Percentiles rank a stretch among this genome's conserved stretches.
These are phyloP conservation scores for Silene uniflora DNA, from an alignment of 148 eudicot species.

Conservation along the genomic window DNA sequence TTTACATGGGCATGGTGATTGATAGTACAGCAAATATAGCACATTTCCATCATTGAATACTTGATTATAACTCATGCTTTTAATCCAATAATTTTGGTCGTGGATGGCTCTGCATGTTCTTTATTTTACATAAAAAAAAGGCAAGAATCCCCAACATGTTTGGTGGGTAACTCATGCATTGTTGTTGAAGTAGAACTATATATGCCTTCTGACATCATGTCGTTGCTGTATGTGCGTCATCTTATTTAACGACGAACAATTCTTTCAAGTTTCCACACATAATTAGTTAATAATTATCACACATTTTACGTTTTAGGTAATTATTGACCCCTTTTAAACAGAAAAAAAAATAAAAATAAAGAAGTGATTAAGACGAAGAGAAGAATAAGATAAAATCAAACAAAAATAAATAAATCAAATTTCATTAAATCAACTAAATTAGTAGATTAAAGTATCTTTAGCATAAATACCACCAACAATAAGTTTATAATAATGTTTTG, in stretches of 20 bases:
- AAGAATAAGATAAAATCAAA: too few species aligned
- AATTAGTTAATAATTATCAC: too few species aligned
- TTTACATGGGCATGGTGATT: neutral
- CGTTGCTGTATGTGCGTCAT: neutral
- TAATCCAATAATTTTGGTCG: neutral
- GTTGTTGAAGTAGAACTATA: neutral
- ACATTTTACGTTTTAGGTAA: too few species aligned
- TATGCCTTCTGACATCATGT: neutral
- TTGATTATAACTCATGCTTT: neutral
- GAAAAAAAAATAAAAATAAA: too few species aligned
- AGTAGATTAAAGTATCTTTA: too few species aligned
- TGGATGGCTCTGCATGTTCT: neutral
- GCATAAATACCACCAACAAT: too few species aligned
- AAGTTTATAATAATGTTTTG: too few species aligned
- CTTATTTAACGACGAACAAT: neutral
- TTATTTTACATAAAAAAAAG: neutral
- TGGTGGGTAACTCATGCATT: neutral
- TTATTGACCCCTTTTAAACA: too few species aligned
- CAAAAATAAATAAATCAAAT: too few species aligned
- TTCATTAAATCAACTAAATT: too few species aligned
- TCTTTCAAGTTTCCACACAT: too few species aligned
- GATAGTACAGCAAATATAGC: neutral
- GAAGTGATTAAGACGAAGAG: too few species aligned
- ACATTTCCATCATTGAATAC: neutral
- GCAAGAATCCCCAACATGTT: neutral